phyloP scores from a whole-genome alignment of 306 rosid genomes.

The Ammopiptanthus mongolicus region DNA sequence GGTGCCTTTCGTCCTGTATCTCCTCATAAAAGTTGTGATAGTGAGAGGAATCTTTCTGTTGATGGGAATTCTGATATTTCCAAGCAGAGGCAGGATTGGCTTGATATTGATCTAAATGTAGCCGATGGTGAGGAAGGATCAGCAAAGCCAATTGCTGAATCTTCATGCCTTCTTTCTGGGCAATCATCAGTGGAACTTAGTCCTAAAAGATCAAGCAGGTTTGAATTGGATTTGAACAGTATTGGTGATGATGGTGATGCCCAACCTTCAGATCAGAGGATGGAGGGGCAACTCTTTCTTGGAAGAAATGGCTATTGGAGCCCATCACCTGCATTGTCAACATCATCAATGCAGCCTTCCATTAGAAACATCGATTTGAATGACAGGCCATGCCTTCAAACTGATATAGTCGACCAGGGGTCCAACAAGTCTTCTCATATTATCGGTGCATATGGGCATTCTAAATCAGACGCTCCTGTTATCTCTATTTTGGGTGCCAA shows the following conservation, averaged over 20 bases:
- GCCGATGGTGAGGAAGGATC: conserved; percentile 63
- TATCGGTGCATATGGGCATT: conserved; percentile 38
- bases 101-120: conserved; percentile 81
- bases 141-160: conserved; percentile 49
- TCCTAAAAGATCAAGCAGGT: conserved; percentile 58
- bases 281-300: conserved; percentile 44
- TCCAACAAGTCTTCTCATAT: conserved; percentile 39
- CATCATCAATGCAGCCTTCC: conserved; percentile 83
- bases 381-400: conserved; percentile 65
- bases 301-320: conserved; percentile 56
- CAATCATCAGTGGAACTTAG: conserved; percentile 71
- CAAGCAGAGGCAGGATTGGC: conserved; percentile 69
- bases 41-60: conserved; percentile 55
- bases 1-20: conserved; percentile 98
- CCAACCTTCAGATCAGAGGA: conserved; percentile 50
- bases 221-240: conserved; percentile 75
- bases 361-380: conserved; percentile 88
- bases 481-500: conserved; percentile 89
- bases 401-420: conserved; percentile 59
- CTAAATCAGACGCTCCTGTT: conserved; percentile 58
- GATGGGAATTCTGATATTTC: conserved; percentile 60
- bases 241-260: conserved; percentile 64
- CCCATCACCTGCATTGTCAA: conserved; percentile 77
- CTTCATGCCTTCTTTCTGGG: conserved; percentile 66
- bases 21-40: conserved; percentile 57